Evolutionary conservation across 768 basidiomycete species (phyloP).

Genomic region (Lentinula sp.): DNA sequence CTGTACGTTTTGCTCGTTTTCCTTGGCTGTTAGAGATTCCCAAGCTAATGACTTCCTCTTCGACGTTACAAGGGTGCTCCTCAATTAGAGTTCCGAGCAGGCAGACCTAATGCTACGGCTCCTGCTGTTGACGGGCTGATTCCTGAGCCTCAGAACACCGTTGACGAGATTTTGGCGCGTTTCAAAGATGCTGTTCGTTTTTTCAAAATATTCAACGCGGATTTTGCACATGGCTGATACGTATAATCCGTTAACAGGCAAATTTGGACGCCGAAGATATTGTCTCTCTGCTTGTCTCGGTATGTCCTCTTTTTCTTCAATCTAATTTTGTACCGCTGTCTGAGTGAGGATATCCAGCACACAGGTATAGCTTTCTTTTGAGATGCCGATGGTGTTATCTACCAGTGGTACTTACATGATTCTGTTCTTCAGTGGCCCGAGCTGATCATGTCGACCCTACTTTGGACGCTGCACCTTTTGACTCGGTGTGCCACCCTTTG

Average conservation of each 20-base stretch:
- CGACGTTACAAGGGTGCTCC: conserved; percentile 20
- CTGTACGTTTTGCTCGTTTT: conserved; percentile 17
- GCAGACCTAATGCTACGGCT: conserved; percentile 21
- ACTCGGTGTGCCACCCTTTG: conserved; percentile 11
- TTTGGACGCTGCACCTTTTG: conserved; percentile 9
- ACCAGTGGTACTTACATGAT: background rate
- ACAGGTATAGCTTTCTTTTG: background rate
- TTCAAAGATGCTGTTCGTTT: conserved; percentile 21
- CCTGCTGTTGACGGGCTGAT: conserved; percentile 23
- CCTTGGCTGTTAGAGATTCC: conserved; percentile 12
- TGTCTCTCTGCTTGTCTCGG: conserved; percentile 26
- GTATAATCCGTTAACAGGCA: background rate
- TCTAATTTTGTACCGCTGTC: background rate
- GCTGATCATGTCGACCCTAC: conserved; percentile 16
- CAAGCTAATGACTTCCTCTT: background rate
- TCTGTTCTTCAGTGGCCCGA: conserved; percentile 12
- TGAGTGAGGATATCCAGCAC: background rate
- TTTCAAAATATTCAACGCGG: background rate
- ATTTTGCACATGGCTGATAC: background rate
- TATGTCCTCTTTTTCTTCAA: conserved; percentile 3
- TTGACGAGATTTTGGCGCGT: conserved; percentile 19
- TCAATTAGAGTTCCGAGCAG: conserved; percentile 28
- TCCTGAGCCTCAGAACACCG: conserved; percentile 27
- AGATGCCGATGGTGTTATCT: no score
- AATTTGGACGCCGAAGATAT: conserved; percentile 26